Percentiles rank a stretch among this genome's conserved stretches.
Evolutionary conservation across 306 rosid species (phyloP).

Genomic region (Pyrus betulifolia): DNA sequence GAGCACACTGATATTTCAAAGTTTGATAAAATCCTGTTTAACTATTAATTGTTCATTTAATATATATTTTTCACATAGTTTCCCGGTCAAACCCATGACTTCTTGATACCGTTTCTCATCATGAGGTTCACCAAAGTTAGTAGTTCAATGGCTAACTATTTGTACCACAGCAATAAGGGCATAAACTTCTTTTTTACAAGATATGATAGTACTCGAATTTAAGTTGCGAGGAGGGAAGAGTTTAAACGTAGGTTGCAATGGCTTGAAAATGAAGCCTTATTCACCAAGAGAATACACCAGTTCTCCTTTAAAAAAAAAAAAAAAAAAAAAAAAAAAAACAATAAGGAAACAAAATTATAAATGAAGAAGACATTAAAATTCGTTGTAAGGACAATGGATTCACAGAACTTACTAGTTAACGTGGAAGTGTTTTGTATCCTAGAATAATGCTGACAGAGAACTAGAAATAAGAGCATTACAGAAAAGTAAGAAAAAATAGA

Average conservation of each 20-base stretch:
- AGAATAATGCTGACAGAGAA: background rate
- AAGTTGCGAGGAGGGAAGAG: background rate
- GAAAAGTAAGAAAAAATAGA: no score
- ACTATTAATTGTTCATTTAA: background rate
- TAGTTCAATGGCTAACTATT: background rate
- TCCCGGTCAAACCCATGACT: background rate
- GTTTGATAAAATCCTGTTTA: no score
- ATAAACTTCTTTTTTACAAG: background rate
- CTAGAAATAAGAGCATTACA: background rate
- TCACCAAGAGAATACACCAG: background rate
- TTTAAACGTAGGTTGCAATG: background rate
- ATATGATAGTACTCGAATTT: no score
- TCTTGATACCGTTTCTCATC: background rate
- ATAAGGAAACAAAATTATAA: background rate
- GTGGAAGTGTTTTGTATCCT: constrained; percentile 12
- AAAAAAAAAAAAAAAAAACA: background rate
- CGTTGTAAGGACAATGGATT: constrained; percentile 5
- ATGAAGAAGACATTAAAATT: background rate
- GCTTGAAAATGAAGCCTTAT: background rate
- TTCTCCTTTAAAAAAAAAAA: background rate
- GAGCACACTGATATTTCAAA: background rate
- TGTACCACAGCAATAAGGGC: background rate
- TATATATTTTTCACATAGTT: background rate
- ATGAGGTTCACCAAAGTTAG: background rate
- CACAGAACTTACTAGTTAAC: constrained; percentile 1